phyloP scores from a whole-genome alignment of 1,284 basidiomycete genomes.

The Kalmanozyma brasiliensis region DNA sequence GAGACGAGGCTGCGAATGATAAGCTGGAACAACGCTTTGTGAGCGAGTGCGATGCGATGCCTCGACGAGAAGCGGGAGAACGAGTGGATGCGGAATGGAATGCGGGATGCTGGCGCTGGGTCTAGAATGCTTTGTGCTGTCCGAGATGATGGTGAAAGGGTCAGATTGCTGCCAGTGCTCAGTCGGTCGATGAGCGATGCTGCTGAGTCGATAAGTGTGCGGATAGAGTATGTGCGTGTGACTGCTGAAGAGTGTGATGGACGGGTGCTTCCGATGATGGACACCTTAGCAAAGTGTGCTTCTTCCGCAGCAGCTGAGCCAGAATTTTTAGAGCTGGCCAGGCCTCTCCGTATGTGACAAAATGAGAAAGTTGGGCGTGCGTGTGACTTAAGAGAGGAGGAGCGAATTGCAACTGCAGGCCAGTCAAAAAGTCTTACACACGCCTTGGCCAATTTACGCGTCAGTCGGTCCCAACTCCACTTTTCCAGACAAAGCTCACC shows the following conservation, averaged over 20 bases:
- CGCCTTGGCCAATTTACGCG: conserved; percentile 6
- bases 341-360: too few species aligned
- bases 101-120: too few species aligned
- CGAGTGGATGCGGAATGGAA: too few species aligned
- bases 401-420: neutral
- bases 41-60: too few species aligned
- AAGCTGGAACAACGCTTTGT: too few species aligned
- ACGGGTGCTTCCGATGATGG: neutral
- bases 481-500: neutral
- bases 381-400: neutral
- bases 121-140: neutral
- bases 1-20: too few species aligned
- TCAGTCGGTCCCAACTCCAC: conserved; percentile 6
- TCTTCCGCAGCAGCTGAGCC: conserved; percentile 14
- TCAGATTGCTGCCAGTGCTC: too few species aligned
- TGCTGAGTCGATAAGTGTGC: neutral
- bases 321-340: too few species aligned
- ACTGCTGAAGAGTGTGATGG: neutral
- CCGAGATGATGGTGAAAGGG: too few species aligned
- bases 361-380: neutral
- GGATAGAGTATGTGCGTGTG: neutral
- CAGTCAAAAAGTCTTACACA: neutral
- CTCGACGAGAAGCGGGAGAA: too few species aligned
- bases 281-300: neutral
- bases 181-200: neutral